Evolutionary conservation across 768 basidiomycete species (phyloP).

Genomic region (Pulveroboletus sp.): DNA sequence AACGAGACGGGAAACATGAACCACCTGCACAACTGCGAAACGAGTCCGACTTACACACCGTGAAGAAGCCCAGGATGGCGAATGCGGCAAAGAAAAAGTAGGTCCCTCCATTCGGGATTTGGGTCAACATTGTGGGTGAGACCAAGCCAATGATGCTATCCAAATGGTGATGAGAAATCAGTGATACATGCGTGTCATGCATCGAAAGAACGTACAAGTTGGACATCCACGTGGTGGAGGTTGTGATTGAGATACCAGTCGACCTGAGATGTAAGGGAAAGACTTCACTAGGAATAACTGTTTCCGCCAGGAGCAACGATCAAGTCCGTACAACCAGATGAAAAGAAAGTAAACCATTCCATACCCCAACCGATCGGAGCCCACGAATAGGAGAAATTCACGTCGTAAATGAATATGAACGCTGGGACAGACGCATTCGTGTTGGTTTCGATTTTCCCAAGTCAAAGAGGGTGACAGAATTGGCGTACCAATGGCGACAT

Average conservation of each 20-base stretch:
- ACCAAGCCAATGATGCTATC: slow-evolving; percentile 27
- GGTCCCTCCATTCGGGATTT: slow-evolving; percentile 20
- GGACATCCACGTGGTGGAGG: slow-evolving; percentile 41
- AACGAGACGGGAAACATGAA: background rate
- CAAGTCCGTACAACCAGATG: background rate
- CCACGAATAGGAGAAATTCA: slow-evolving; percentile 35
- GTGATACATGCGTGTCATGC: background rate
- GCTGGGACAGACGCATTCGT: slow-evolving; percentile 18
- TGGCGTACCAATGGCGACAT: slow-evolving; percentile 25
- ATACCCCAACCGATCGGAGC: slow-evolving; percentile 30
- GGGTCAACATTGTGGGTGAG: slow-evolving; percentile 25
- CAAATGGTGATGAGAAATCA: background rate
- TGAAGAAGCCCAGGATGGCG: slow-evolving; percentile 26
- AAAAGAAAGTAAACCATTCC: background rate
- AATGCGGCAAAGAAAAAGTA: slow-evolving; percentile 31
- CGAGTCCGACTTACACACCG: slow-evolving; percentile 19
- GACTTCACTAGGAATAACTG: slow-evolving; percentile 39
- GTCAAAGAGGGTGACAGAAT: slow-evolving; percentile 9
- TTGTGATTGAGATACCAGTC: slow-evolving; percentile 40
- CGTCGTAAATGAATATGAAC: slow-evolving; percentile 39
- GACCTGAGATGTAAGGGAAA: slow-evolving; percentile 41
- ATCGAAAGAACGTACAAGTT: slow-evolving; percentile 27
- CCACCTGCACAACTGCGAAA: background rate
- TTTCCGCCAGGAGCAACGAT: slow-evolving; percentile 4
- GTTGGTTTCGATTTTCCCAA: slow-evolving; percentile 8